Evolutionary conservation across 768 basidiomycete species (phyloP).

Genomic region (Chalciporus pseudorubinellus): DNA sequence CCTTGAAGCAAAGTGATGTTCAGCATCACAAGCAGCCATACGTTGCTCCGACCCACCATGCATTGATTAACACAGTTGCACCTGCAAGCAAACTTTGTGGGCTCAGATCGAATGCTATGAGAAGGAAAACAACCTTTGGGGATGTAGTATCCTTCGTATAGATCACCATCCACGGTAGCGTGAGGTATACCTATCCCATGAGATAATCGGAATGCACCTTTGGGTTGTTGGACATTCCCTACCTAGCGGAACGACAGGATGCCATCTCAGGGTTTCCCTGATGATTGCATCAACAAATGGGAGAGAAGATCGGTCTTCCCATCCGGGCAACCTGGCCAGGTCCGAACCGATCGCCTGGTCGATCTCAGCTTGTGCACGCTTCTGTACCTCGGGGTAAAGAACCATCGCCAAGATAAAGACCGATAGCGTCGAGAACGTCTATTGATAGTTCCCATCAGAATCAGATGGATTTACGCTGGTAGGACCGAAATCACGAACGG

Average conservation of each 20-base stretch:
- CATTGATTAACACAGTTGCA: constrained; percentile 3
- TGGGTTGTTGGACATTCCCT: not conserved
- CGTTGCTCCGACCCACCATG: not conserved
- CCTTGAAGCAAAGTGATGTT: constrained; percentile 12
- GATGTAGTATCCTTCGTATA: constrained; percentile 46
- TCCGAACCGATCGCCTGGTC: constrained; percentile 7
- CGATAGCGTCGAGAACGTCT: constrained; percentile 6
- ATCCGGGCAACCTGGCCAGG: constrained; percentile 11
- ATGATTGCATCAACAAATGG: constrained; percentile 12
- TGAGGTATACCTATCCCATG: constrained; percentile 22
- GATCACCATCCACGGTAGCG: constrained; percentile 34
- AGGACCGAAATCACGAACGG: not conserved
- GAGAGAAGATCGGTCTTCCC: constrained; percentile 12
- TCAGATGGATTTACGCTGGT: not conserved
- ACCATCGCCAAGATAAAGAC: constrained; percentile 13
- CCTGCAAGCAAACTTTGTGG: not conserved
- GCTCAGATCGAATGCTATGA: not conserved
- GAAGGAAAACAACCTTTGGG: constrained; percentile 31
- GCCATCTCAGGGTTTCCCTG: constrained; percentile 12
- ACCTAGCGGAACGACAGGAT: constrained; percentile 13
- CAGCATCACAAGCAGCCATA: not conserved
- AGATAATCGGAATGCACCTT: not conserved
- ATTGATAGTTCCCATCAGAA: not conserved
- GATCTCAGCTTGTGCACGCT: constrained; percentile 14
- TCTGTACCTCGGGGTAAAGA: constrained; percentile 16